Conservation (phyloP, 352 stramenopile species). For the Globisporangium carolinianum region DNA sequence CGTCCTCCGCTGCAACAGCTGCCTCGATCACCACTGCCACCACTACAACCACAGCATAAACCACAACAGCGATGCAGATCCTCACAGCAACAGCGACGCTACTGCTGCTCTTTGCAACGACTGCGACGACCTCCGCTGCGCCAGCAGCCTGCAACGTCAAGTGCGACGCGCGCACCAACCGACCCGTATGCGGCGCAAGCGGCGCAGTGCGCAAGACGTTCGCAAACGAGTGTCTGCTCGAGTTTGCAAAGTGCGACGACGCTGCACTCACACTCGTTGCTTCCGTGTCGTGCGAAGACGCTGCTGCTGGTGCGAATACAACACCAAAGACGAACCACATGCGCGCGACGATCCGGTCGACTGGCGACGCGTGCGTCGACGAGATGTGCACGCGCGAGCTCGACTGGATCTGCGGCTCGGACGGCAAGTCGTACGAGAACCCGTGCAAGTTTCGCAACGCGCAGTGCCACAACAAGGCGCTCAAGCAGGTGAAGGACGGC, state of each 20-base stretch:
- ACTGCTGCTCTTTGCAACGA: neutral
- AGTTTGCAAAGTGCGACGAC: constrained; percentile 14
- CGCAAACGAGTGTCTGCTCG: constrained; percentile 14
- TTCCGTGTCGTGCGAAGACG: neutral
- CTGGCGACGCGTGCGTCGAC: constrained; percentile 1
- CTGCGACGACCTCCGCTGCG: too few species aligned
- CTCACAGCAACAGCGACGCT: neutral
- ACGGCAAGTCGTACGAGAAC: constrained; percentile 17
- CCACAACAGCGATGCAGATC: neutral
- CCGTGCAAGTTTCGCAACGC: constrained; percentile 14
- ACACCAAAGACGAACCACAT: constrained; percentile 1
- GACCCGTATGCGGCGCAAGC: constrained; percentile 14
- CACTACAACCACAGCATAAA: neutral
- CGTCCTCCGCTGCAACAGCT: too few species aligned
- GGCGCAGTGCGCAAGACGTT: constrained; percentile 10
- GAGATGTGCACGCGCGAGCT: constrained; percentile 11
- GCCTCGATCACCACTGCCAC: too few species aligned
- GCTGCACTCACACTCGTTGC: constrained; percentile 3
- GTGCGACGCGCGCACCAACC: constrained; percentile 12
- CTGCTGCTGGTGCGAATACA: constrained; percentile 1
- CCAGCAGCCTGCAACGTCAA: constrained; percentile 8
- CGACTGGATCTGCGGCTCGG: constrained; percentile 11
- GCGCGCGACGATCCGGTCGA: constrained; percentile 8
- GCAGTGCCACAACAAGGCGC: constrained; percentile 7
- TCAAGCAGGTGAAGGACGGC: constrained; percentile 8